A percentile compares a stretch with the other conserved stretches of the same genome.
Conservation (phyloP, 1,284 basidiomycete genomes). For the Heliocybe sulcata region DNA sequence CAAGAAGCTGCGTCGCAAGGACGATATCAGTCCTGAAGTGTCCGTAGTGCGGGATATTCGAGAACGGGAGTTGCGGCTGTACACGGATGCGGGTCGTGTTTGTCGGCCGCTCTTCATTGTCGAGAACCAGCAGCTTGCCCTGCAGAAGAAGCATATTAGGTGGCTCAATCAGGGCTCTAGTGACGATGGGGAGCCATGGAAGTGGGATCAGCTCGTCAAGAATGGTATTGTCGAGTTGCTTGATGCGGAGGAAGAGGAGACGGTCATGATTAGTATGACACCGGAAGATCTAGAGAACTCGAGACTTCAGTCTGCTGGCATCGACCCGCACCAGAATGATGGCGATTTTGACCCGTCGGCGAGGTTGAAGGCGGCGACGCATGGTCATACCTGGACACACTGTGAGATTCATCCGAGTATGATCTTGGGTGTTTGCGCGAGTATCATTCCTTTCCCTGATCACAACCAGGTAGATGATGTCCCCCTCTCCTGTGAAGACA, state of each 20-base stretch:
- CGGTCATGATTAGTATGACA: conserved; percentile 99
- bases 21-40: conserved; percentile 95
- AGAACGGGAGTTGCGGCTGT: conserved; percentile 90
- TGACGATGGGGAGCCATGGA: conserved; percentile 54
- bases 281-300: conserved; percentile 91
- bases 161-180: conserved; percentile 52
- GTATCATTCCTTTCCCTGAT: conserved; percentile 99
- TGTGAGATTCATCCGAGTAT: conserved; percentile 99
- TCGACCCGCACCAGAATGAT: conserved; percentile 54
- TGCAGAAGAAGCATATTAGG: conserved; percentile 83
- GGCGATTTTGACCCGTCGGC: conserved; percentile 82
- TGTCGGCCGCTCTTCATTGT: conserved; percentile 97
- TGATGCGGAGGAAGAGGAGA: conserved; percentile 99
- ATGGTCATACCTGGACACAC: conserved; percentile 93
- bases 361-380: conserved; percentile 76
- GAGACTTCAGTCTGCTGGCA: conserved; percentile 55
- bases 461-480: conserved; percentile 89
- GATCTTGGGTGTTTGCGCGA: conserved; percentile 98
- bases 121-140: conserved; percentile 65
- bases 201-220: conserved; percentile 85
- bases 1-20: conserved; percentile 87
- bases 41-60: conserved; percentile 97
- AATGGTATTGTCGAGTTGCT: conserved; percentile 90
- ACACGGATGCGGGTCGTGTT: conserved; percentile 95
- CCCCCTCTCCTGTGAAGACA: too few relatives aligned